These are phyloP conservation scores for Limnomonas spitsbergensis DNA, from an alignment of 139 green algal species.

Conservation along the genomic window DNA sequence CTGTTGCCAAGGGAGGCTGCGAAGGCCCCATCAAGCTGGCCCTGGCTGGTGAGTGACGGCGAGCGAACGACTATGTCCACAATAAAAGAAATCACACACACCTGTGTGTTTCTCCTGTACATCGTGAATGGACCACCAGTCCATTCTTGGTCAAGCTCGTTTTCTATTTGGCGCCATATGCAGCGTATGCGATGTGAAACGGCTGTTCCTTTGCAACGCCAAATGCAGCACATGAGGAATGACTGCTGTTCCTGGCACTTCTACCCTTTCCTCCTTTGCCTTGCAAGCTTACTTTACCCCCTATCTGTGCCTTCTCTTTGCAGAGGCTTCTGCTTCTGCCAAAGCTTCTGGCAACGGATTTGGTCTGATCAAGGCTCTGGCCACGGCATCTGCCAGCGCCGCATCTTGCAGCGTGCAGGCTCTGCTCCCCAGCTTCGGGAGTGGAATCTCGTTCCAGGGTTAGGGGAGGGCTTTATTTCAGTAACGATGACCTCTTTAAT, in stretches of 20 bases:
- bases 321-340: not conserved
- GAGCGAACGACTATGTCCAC: not conserved
- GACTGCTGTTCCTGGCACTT: too few species aligned
- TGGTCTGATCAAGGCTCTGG: not conserved
- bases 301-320: not conserved
- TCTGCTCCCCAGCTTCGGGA: not conserved
- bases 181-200: not conserved
- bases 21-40: not conserved
- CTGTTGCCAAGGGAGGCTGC: not conserved
- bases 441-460: too few species aligned
- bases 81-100: not conserved
- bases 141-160: not conserved
- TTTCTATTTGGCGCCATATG: not conserved
- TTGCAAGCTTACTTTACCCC: not conserved
- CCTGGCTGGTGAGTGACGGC: not conserved
- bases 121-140: too few species aligned
- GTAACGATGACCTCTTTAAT: too few species aligned
- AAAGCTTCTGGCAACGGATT: not conserved
- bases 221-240: too few species aligned
- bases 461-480: too few species aligned
- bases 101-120: not conserved
- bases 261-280: too few species aligned
- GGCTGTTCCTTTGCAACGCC: too few species aligned
- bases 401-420: not conserved
- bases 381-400: not conserved